These are phyloP conservation scores for Exophiala sideris DNA, from an alignment of 2,329 filamentous ascomycete species.

Conservation along the genomic window DNA sequence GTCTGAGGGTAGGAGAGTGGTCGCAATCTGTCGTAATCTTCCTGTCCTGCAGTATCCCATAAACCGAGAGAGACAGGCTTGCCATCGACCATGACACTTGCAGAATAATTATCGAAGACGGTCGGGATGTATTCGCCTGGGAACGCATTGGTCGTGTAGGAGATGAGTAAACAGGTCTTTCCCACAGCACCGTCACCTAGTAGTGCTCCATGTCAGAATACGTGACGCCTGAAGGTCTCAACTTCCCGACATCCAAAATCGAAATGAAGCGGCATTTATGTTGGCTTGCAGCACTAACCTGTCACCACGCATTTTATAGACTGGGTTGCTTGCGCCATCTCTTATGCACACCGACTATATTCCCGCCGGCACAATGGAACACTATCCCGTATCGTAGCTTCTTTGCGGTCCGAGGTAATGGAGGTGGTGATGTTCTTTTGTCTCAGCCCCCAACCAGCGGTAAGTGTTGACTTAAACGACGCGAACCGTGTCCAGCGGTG, in stretches of 20 bases:
- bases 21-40: constrained; percentile 94
- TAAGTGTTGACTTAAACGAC: constrained; percentile 9
- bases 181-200: constrained; percentile 89
- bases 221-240: too few species aligned
- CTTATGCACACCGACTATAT: not conserved
- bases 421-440: not conserved
- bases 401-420: not conserved
- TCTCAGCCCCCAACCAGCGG: constrained; percentile 5
- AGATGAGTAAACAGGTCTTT: constrained; percentile 99
- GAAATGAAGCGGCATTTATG: too few species aligned
- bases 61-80: constrained; percentile 95
- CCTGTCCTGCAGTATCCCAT: constrained; percentile 98
- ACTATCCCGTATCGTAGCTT: not conserved
- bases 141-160: constrained; percentile 98
- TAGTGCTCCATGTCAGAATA: too few species aligned
- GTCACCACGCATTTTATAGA: constrained; percentile 84
- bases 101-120: constrained; percentile 98
- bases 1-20: constrained; percentile 97
- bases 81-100: constrained; percentile 97
- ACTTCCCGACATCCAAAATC: too few species aligned
- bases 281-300: constrained; percentile 34
- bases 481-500: constrained; percentile 21
- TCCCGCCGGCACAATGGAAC: not conserved
- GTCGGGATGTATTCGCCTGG: constrained; percentile 99
- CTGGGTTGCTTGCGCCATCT: constrained; percentile 26